Base-by-base conservation (phyloP, 2,329 filamentous ascomycete genomes). In the Neoarthrinium moseri region DNA sequence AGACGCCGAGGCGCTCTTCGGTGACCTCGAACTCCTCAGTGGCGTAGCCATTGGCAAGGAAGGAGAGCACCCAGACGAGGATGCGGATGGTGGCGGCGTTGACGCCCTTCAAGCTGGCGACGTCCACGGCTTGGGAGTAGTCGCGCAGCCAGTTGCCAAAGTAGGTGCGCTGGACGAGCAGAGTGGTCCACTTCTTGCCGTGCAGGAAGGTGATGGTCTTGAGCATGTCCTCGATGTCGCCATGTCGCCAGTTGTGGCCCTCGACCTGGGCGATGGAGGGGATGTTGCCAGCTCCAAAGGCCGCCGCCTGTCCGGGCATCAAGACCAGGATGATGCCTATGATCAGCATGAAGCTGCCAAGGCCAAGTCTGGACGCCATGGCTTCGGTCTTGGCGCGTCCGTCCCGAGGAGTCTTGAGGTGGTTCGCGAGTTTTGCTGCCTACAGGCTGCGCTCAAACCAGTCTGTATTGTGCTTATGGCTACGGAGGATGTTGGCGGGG, bases 71-170 rank as follows among this genome's bases (percentile, higher is more conserved):
- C 87, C 87, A 91, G 50, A 91, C 85, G 29, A 94, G 69, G 49
- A 92, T 81, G 34, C 89, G 79, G 56, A 94, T 88, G 4, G 88
- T 91, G 29, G 86, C 84, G 26, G 86, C 84, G 52, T 87, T 89
- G 49, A 90, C 83, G 49, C 83, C 84, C 68, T 91, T 91, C 51
- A 94, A 67, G 49, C 85, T 89, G 39, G 87, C 87, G 11, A 91
- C 84, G 59, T 92, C 89, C 64, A 92, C 78, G 27, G 88, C 89
- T 60, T 92, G 88, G 11, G 86, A 91, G 64, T 94, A 94, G 69
- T 92, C 89, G 49, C 89, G 80, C 32, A 92, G 72, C 88, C 89
- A 94, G 67, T 94, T 94, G 47, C 89, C 88, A 71, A 92, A 92
- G 68, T 91, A 92, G 23, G 85, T 84, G 45, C 87, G 78, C 68